Evolutionary conservation across 768 basidiomycete species (phyloP).

Genomic region (Tylopilus sp.): DNA sequence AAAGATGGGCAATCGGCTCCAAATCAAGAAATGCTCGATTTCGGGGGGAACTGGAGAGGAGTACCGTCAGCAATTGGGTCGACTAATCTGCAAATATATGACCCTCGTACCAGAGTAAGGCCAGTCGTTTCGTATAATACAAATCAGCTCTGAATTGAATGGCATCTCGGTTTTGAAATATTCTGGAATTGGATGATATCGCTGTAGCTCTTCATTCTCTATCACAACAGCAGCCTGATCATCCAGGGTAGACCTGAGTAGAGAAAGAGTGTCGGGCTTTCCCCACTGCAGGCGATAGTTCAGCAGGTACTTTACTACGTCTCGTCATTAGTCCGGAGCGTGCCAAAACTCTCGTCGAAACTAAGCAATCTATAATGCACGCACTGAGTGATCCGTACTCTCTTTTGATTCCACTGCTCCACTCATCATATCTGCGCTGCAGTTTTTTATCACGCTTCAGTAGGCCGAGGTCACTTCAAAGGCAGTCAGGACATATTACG

Average conservation of each 20-base stretch:
- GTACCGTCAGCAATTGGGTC: not conserved
- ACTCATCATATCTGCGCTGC: slow-evolving; percentile 63
- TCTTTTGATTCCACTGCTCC: slow-evolving; percentile 50
- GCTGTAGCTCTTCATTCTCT: not conserved
- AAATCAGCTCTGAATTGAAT: slow-evolving; percentile 45
- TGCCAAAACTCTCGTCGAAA: not conserved
- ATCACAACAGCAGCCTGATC: slow-evolving; percentile 22
- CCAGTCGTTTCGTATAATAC: slow-evolving; percentile 83
- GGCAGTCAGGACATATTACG: not conserved
- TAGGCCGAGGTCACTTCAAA: slow-evolving; percentile 70
- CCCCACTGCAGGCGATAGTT: slow-evolving; percentile 76
- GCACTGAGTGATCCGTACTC: slow-evolving; percentile 67
- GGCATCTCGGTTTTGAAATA: slow-evolving; percentile 70
- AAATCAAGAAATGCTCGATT: slow-evolving; percentile 72
- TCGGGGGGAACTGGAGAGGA: slow-evolving; percentile 53
- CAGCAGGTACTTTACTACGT: slow-evolving; percentile 66
- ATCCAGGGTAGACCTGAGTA: slow-evolving; percentile 55
- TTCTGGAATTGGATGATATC: slow-evolving; percentile 32
- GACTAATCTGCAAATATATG: not conserved
- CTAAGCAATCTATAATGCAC: slow-evolving; percentile 15
- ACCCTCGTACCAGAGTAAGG: slow-evolving; percentile 68
- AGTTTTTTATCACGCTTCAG: slow-evolving; percentile 70
- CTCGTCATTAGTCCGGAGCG: not conserved
- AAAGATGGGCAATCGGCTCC: slow-evolving; percentile 72
- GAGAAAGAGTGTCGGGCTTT: slow-evolving; percentile 57